A percentile compares a stretch with the other conserved stretches of the same genome.
Conservation (phyloP, 2,329 filamentous ascomycete genomes). For the Colletotrichum tamarilloi region DNA sequence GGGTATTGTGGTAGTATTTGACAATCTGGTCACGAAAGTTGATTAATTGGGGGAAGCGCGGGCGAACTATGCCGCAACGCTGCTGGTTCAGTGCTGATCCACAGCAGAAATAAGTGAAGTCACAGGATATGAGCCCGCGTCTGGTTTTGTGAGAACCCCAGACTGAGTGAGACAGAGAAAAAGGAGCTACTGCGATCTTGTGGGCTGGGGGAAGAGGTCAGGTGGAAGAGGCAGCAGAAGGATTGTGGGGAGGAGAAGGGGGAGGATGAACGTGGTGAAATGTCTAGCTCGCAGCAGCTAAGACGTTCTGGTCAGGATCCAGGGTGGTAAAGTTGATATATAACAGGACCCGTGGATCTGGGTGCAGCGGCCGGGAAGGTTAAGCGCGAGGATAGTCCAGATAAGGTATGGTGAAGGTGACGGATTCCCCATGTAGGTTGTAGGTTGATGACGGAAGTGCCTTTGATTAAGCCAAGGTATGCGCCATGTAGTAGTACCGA, state of each 20-base stretch:
- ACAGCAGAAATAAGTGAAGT: conserved; percentile 4
- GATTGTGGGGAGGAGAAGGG: conserved; percentile 27
- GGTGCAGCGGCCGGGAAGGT: conserved; percentile 5
- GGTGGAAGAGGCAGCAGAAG: conserved; percentile 1
- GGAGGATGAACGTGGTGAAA: conserved; percentile 19
- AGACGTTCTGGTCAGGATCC: conserved; percentile 14
- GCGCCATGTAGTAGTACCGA: conserved; percentile 6
- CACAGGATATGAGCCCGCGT: not conserved
- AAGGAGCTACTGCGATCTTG: not conserved
- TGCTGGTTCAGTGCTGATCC: conserved; percentile 6
- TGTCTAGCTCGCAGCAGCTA: conserved; percentile 29
- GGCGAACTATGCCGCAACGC: conserved; percentile 23
- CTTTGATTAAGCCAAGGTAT: not conserved
- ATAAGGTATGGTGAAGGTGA: conserved; percentile 13
- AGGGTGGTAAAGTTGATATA: conserved; percentile 11
- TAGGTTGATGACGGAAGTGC: conserved; percentile 5
- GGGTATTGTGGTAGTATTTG: conserved; percentile 1
- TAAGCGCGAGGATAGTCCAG: conserved; percentile 25
- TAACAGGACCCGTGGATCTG: conserved; percentile 14
- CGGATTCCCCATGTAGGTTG: not conserved
- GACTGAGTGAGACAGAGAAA: conserved; percentile 18
- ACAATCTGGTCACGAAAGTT: not conserved
- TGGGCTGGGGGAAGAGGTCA: conserved; percentile 14
- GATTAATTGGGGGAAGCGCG: not conserved
- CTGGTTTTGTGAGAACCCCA: not conserved